These are phyloP conservation scores for Trichosporon sp. DNA, from an alignment of 1,284 basidiomycete species.

Conservation along the genomic window DNA sequence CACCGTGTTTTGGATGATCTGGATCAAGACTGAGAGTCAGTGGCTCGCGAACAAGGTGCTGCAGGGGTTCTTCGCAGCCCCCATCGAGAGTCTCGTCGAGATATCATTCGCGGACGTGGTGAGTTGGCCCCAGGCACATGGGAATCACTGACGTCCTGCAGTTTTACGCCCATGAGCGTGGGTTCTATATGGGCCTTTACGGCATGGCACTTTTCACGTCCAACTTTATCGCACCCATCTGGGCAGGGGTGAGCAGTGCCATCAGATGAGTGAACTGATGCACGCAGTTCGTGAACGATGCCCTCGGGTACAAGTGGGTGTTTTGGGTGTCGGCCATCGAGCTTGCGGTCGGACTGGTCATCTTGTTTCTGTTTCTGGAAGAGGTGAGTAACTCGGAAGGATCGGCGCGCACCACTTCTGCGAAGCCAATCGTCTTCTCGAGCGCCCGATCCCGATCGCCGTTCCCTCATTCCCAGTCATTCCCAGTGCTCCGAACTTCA, in stretches of 20 bases:
- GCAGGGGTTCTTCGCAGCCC: slow-evolving; percentile 33
- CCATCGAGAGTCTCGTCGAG: slow-evolving; percentile 37
- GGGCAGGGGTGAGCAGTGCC: slow-evolving; percentile 27
- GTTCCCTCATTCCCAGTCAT: slow-evolving; percentile 5
- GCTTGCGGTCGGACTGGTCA: slow-evolving; percentile 23
- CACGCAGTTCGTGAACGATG: slow-evolving; percentile 32
- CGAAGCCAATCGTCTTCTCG: too few relatives aligned
- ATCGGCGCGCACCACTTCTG: not conserved
- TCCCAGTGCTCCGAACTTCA: not conserved
- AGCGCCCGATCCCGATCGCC: not conserved
- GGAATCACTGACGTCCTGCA: slow-evolving; percentile 13
- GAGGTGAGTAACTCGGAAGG: slow-evolving; percentile 27
- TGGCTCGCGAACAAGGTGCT: slow-evolving; percentile 37
- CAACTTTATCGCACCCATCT: slow-evolving; percentile 31
- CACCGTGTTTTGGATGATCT: slow-evolving; percentile 33
- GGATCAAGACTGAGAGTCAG: slow-evolving; percentile 26
- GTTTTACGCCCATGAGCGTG: slow-evolving; percentile 37
- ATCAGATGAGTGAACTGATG: not conserved
- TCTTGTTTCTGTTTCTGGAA: slow-evolving; percentile 36
- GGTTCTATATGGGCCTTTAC: slow-evolving; percentile 36
- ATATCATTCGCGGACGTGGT: slow-evolving; percentile 29
- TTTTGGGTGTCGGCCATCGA: slow-evolving; percentile 33
- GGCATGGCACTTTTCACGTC: slow-evolving; percentile 28
- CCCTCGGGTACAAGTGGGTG: slow-evolving; percentile 35
- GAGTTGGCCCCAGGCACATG: slow-evolving; percentile 2